A percentile compares a stretch with the other conserved stretches of the same genome.
Evolutionary conservation across 2,329 filamentous ascomycete species (phyloP).

Genomic region (Orbilia javanica): DNA sequence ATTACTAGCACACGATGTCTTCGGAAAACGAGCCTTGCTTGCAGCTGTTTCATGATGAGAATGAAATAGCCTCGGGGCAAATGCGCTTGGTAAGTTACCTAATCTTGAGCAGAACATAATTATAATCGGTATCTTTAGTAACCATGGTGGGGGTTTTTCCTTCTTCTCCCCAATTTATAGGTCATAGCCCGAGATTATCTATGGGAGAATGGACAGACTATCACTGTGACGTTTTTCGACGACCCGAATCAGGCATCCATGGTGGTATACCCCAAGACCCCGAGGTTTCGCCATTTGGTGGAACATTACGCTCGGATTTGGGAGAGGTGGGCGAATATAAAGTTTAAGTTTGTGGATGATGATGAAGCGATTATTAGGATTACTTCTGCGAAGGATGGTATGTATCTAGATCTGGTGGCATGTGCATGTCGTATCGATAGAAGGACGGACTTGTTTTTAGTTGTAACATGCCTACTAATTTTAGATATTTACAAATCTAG

Average conservation of each 20-base stretch:
- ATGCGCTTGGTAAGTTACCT: neutral
- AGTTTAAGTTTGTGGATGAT: conserved; percentile 16
- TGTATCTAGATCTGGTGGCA: neutral
- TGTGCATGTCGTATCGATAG: no score
- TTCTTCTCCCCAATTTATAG: neutral
- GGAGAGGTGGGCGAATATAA: conserved; percentile 22
- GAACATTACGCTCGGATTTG: conserved; percentile 7
- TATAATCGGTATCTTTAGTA: no score
- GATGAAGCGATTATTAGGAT: conserved; percentile 20
- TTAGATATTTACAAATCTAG: neutral
- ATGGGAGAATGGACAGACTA: neutral
- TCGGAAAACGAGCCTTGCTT: neutral
- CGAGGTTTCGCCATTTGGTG: neutral
- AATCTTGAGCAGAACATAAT: no score
- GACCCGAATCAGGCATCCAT: neutral
- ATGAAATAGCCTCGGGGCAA: neutral
- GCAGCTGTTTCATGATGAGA: neutral
- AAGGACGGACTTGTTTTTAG: neutral
- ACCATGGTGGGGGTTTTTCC: no score
- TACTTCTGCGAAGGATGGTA: conserved; percentile 3
- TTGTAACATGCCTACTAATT: no score
- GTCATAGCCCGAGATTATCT: neutral
- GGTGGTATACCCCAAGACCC: neutral
- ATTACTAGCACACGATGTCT: no score
- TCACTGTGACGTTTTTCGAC: neutral